Evolutionary conservation across 2,329 filamentous ascomycete species (phyloP).

Genomic region (Aspergillus brunneoviolaceus): DNA sequence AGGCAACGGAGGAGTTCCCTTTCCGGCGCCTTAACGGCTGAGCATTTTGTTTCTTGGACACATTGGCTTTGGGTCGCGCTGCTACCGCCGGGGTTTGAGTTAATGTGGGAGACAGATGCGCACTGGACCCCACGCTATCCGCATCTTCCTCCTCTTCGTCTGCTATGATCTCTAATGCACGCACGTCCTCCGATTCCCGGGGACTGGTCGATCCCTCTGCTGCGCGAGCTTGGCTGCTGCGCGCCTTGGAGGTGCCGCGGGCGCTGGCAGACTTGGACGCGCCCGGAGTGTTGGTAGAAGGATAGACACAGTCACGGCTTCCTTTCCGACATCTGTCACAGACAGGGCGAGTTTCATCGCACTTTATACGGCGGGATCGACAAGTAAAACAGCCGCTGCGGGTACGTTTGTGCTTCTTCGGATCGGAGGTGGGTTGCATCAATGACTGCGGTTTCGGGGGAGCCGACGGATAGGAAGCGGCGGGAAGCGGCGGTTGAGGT

Average conservation of each 20-base stretch:
- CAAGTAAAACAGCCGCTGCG: conserved; percentile 94
- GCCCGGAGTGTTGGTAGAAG: conserved; percentile 53
- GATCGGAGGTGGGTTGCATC: conserved; percentile 52
- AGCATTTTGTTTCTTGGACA: conserved; percentile 30
- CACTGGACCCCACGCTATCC: conserved; percentile 21
- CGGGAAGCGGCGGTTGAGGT: conserved; percentile 19
- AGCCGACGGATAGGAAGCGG: conserved; percentile 20
- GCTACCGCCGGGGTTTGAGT: conserved; percentile 20
- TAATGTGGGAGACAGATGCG: conserved; percentile 24
- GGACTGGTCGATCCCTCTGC: conserved; percentile 56
- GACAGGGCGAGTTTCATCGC: conserved; percentile 82
- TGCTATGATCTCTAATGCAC: conserved; percentile 41
- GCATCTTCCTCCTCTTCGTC: conserved; percentile 44
- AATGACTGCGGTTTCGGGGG: conserved; percentile 32
- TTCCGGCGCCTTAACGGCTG: conserved; percentile 32
- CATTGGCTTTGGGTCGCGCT: conserved; percentile 20
- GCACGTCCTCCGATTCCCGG: conserved; percentile 42
- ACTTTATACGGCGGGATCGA: conserved; percentile 85
- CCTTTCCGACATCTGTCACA: conserved; percentile 94
- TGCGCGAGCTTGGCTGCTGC: conserved; percentile 43
- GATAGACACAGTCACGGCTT: conserved; percentile 85
- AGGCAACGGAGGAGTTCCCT: conserved; percentile 16
- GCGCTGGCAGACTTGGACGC: conserved; percentile 42
- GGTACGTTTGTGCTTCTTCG: conserved; percentile 89
- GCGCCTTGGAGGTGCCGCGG: conserved; percentile 45